phyloP scores from a whole-genome alignment of 2,329 filamentous ascomycete genomes.

The Fusarium succisae region DNA sequence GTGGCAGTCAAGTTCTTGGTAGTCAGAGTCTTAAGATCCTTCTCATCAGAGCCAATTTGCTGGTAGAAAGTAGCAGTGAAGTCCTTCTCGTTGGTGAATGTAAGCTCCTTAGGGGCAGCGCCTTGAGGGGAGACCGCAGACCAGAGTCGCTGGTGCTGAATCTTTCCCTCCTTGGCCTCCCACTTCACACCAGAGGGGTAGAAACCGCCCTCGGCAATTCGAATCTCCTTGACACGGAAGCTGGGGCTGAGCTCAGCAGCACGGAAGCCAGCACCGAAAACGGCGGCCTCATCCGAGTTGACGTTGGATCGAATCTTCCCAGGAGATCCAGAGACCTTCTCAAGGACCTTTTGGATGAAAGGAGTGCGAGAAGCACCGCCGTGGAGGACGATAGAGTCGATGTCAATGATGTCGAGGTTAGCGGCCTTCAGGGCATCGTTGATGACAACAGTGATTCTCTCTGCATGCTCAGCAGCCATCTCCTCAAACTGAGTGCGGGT shows the following conservation, averaged over 20 bases:
- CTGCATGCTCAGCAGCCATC: constrained; percentile 73
- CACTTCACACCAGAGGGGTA: constrained; percentile 83
- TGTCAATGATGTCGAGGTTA: constrained; percentile 75
- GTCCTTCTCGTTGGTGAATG: constrained; percentile 83
- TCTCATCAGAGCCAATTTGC: constrained; percentile 67
- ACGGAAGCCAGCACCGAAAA: constrained; percentile 95
- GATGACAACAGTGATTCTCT: constrained; percentile 75
- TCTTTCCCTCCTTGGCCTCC: constrained; percentile 72
- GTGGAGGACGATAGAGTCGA: constrained; percentile 92
- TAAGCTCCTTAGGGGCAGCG: constrained; percentile 80
- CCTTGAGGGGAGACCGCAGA: constrained; percentile 79
- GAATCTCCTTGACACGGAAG: constrained; percentile 98
- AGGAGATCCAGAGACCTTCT: constrained; percentile 74
- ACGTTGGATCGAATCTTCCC: constrained; percentile 92
- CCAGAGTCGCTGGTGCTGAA: constrained; percentile 84
- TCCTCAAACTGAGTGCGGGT: constrained; percentile 82
- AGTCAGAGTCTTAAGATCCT: constrained; percentile 71
- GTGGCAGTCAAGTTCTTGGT: constrained; percentile 89
- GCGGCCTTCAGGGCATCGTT: constrained; percentile 78
- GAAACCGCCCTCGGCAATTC: constrained; percentile 77
- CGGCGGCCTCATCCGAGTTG: constrained; percentile 95
- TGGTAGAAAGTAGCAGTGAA: constrained; percentile 85
- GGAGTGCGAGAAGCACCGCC: constrained; percentile 91
- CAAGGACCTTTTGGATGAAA: constrained; percentile 90
- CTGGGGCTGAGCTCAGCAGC: constrained; percentile 91